These are phyloP conservation scores for Yueomyces sinensis DNA, from an alignment of 805 yeast genomes.

Conservation along the genomic window DNA sequence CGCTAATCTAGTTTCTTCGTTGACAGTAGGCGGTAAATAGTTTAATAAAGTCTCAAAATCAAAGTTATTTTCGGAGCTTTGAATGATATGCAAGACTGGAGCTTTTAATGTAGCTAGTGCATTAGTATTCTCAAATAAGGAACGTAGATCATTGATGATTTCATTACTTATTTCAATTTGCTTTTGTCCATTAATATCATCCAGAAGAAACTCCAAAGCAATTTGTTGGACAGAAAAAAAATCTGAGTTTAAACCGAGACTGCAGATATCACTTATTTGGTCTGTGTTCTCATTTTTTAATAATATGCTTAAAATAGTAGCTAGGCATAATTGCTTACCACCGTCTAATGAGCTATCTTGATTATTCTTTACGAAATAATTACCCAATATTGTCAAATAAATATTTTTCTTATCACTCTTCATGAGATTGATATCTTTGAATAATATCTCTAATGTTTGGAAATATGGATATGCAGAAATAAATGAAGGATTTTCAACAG, in stretches of 20 bases:
- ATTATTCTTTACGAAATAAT: conserved; percentile 26
- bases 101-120: conserved; percentile 27
- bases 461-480: neutral
- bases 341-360: conserved; percentile 29
- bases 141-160: neutral
- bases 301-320: conserved; percentile 22
- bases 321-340: conserved; percentile 34
- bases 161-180: neutral
- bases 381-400: conserved; percentile 17
- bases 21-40: conserved; percentile 20
- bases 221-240: conserved; percentile 33
- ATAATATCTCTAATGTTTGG: neutral
- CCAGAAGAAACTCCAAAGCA: conserved; percentile 25
- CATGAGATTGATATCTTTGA: too few relatives aligned
- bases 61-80: conserved; percentile 9
- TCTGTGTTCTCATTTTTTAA: conserved; percentile 11
- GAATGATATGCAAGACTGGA: conserved; percentile 26
- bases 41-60: conserved; percentile 10
- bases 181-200: neutral
- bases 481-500: neutral
- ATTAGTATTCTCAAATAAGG: neutral
- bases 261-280: conserved; percentile 18
- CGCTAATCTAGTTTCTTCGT: conserved; percentile 35
- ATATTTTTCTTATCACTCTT: too few relatives aligned
- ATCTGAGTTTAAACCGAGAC: conserved; percentile 26